A percentile compares a stretch with the other conserved stretches of the same genome.
phyloP scores from a whole-genome alignment of 495 filamentous ascomycete species.

The Astrothelium subdiscretum region DNA sequence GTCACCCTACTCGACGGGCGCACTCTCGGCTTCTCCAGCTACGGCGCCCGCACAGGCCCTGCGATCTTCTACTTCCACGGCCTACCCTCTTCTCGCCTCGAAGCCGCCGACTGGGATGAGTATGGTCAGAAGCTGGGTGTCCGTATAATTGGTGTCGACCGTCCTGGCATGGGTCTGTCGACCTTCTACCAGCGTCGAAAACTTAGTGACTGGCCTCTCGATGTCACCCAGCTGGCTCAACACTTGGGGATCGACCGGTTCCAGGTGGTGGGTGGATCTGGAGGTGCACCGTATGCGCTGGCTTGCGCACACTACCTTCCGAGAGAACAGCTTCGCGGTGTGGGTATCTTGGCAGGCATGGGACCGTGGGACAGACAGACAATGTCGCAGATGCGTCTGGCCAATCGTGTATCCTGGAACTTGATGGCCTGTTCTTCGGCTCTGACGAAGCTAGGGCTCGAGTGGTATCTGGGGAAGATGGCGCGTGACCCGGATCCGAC shows the following conservation, averaged over 20 bases:
- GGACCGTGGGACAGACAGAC: constrained; percentile 19
- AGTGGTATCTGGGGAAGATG: background rate
- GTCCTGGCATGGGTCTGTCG: constrained; percentile 36
- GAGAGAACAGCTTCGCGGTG: constrained; percentile 22
- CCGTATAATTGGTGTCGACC: constrained; percentile 32
- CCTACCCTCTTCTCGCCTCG: constrained; percentile 32
- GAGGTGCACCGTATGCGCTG: constrained; percentile 37
- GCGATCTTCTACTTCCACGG: constrained; percentile 38
- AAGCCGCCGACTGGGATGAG: constrained; percentile 24
- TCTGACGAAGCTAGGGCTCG: background rate
- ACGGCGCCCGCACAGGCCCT: constrained; percentile 26
- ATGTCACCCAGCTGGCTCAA: constrained; percentile 28
- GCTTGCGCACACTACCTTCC: constrained; percentile 34
- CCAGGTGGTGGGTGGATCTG: constrained; percentile 34
- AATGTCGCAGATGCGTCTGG: constrained; percentile 14
- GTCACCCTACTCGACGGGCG: constrained; percentile 30
- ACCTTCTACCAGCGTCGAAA: constrained; percentile 27
- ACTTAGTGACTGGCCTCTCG: constrained; percentile 32
- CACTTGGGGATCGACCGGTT: constrained; percentile 29
- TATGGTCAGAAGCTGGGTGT: constrained; percentile 20
- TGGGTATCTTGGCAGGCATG: constrained; percentile 28
- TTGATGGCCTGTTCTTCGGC: constrained; percentile 4
- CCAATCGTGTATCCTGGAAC: constrained; percentile 5
- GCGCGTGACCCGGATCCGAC: constrained; percentile 2
- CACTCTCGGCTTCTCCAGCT: constrained; percentile 31